Evolutionary conservation across 345 rosid species (phyloP), one percentile per base, ranked within the genome.

Genomic region (Punica granatum): DNA sequence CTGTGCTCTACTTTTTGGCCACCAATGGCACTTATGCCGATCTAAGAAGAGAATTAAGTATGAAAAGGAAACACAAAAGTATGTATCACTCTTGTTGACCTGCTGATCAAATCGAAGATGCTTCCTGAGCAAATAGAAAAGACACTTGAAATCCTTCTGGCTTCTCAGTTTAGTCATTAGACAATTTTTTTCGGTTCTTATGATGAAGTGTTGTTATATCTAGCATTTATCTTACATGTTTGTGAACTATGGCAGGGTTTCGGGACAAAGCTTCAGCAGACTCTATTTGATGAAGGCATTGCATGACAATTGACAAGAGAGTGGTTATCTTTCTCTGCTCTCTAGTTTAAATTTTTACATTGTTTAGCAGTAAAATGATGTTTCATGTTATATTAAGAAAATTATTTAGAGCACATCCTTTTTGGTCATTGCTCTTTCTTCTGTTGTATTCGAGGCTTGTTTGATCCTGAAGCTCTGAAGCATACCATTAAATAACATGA

Each of bases 251-350:
- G 28, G 79, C 94, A 95, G 99, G 79, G 99, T 90, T 76, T 79
- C 96, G 15, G 99, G 97, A 34, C 99, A 92, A 82, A 95, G 82
- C 86, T 92, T 90, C 84, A 86, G 83, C 80, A 85, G 88, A 74
- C 75, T 95, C 39, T 84, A 86, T 75, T 75, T 95, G 76, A 83
- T 77, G 83, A 92, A 95, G 77, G 92, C 97, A 10, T 80, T 95
- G 79, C 98, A 88, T 59, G 97, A 93, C 0, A 78, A 81, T 64
- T 88, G 83, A 86, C 9, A 16, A n/a, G 25, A 28, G 32, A 18
- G 65, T 33, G 21, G 25, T 51, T 51, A 3, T 51, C 58, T 21
- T 1, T 18, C 34, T 11, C 18, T 30, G 61, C 26, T 6, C 11
- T 30, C 26, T 30, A 14, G n/a, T 25, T n/a, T 51, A 23, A 51